Conservation (phyloP, 2,329 filamentous ascomycete genomes). For the Diaporthe ampelina region DNA sequence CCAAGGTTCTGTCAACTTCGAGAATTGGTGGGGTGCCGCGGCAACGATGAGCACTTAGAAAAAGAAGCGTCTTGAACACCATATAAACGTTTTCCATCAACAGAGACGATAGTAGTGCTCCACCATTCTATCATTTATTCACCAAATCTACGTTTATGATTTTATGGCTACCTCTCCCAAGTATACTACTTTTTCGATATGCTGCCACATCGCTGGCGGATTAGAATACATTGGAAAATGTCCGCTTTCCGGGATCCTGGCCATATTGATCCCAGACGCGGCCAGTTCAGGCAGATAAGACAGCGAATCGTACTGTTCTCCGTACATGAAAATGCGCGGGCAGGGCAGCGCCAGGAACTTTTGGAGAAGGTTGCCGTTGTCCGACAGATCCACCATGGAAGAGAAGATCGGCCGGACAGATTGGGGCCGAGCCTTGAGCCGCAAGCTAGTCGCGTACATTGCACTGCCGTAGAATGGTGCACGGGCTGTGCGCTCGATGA, state of each 20-base stretch:
- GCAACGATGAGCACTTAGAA: too few species aligned
- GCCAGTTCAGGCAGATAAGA: not conserved
- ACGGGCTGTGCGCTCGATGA: not conserved
- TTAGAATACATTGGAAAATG: conserved; percentile 11
- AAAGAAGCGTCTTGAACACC: too few species aligned
- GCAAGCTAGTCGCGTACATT: conserved; percentile 11
- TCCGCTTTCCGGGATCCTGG: not conserved
- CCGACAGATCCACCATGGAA: not conserved
- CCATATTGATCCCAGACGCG: not conserved
- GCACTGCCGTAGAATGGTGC: conserved; percentile 1
- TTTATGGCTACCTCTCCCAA: not conserved
- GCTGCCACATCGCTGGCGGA: conserved; percentile 4
- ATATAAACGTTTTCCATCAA: too few species aligned
- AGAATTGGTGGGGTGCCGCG: too few species aligned
- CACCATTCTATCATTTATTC: too few species aligned
- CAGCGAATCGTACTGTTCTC: not conserved
- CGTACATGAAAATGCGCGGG: not conserved
- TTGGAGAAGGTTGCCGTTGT: not conserved
- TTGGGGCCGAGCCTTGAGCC: conserved; percentile 4
- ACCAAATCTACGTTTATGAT: not conserved
- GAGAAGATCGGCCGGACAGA: conserved; percentile 1
- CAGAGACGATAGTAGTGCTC: too few species aligned
- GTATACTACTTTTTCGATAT: not conserved
- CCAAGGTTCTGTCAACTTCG: too few species aligned
- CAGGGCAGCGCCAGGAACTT: conserved; percentile 1